Percentiles rank a stretch among this genome's conserved stretches.
Evolutionary conservation across 441 rosid species (phyloP).

Genomic region (Arabidopsis hybrid): DNA sequence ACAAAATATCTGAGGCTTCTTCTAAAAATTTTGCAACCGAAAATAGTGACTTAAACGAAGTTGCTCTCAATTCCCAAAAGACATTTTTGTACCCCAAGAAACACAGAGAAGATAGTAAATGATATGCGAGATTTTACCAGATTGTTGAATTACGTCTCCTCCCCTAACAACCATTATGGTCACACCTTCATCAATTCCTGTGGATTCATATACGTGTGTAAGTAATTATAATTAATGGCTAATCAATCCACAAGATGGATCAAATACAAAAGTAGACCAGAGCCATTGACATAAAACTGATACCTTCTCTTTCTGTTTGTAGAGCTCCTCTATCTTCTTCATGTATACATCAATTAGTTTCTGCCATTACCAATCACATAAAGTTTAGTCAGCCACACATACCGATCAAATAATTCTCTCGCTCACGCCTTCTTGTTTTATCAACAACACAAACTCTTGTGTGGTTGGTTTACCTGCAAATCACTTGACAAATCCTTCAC

Average conservation of each 20-base stretch:
- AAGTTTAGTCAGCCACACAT: conserved; percentile 19
- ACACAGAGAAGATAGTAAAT: not conserved
- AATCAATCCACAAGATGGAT: conserved; percentile 14
- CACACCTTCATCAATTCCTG: conserved; percentile 47
- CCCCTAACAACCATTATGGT: not conserved
- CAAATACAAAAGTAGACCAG: not conserved
- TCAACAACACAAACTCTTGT: not conserved
- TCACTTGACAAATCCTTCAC: conserved; percentile 88
- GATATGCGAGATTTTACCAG: conserved; percentile 23
- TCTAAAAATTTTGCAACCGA: conserved; percentile 1
- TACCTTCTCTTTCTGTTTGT: conserved; percentile 94
- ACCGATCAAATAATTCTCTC: not conserved
- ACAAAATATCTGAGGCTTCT: not conserved
- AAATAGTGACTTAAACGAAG: conserved; percentile 18
- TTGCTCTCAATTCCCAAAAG: conserved; percentile 13
- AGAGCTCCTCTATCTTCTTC: conserved; percentile 77
- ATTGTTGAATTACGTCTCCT: conserved; percentile 8
- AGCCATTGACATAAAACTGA: not conserved
- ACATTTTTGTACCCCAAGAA: conserved; percentile 35
- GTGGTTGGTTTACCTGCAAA: conserved; percentile 65
- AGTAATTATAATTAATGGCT: conserved; percentile 13
- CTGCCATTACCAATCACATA: conserved; percentile 51
- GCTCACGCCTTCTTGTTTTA: not conserved
- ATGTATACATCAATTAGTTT: conserved; percentile 80
- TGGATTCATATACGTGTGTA: conserved; percentile 19